phyloP scores from a whole-genome alignment of 1,284 basidiomycete species.

The Moesziomyces antarcticus region DNA sequence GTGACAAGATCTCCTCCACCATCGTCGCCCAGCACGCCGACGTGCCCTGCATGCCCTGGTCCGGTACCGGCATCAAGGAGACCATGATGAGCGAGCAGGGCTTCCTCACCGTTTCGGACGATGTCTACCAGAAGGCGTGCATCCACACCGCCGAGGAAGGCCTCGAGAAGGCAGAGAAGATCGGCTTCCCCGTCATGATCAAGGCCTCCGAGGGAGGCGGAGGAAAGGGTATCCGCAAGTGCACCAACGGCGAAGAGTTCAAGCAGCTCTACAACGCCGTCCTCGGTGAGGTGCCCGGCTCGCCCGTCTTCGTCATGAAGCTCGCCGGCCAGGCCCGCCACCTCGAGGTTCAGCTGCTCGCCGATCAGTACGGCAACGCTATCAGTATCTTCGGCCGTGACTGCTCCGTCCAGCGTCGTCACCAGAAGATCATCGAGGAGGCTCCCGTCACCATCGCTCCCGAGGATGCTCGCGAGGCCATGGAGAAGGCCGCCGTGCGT shows the following conservation, averaged over 20 bases:
- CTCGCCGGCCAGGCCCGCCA: constrained; percentile 96
- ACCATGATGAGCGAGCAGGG: constrained; percentile 87
- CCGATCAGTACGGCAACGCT: constrained; percentile 99
- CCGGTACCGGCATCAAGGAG: constrained; percentile 91
- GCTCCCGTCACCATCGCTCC: constrained; percentile 95
- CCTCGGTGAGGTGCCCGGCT: constrained; percentile 92
- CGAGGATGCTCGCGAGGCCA: constrained; percentile 80
- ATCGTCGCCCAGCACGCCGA: constrained; percentile 97
- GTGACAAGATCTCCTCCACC: constrained; percentile 99
- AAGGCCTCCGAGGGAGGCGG: constrained; percentile 99
- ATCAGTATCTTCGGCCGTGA: constrained; percentile 99
- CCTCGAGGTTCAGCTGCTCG: constrained; percentile 96
- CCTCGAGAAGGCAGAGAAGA: constrained; percentile 81
- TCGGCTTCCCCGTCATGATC: constrained; percentile 99
- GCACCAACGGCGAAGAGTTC: constrained; percentile 77
- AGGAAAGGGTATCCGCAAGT: constrained; percentile 81
- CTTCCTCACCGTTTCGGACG: constrained; percentile 92
- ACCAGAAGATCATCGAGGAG: constrained; percentile 99
- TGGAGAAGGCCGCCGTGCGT: constrained; percentile 98
- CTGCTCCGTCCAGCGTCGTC: constrained; percentile 98
- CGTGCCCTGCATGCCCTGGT: constrained; percentile 99
- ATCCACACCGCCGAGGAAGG: constrained; percentile 91
- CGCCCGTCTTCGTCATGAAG: constrained; percentile 99
- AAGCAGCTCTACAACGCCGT: constrained; percentile 94
- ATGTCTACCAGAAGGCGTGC: constrained; percentile 89